Evolutionary conservation across 352 stramenopile species (phyloP), one percentile per base, ranked within the genome.

Genomic region (Elongisporangium prolatum): DNA sequence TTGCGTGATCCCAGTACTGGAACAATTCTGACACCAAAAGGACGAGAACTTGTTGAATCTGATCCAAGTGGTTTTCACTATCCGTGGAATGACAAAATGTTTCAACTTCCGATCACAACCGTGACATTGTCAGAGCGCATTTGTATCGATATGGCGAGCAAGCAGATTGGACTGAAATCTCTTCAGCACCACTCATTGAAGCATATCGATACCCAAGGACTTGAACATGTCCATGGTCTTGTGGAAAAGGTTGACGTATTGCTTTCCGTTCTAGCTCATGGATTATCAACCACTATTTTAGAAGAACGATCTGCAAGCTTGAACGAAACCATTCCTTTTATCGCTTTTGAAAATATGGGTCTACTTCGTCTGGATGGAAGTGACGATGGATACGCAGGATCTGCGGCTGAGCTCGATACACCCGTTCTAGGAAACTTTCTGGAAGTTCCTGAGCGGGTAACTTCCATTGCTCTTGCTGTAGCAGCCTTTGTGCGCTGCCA

Each of bases 371-470:
- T 78, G 2, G 68, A 81, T 59, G 73, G 71, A 21, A 72, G 77
- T 20, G 84, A 95, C 22, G 75, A 86, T 48, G 74, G 78, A 47
- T 97, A 95, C 57, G 84, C 86, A 4, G 88, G 88, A 20, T 89
- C 79, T 56, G 72, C 86, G 1, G 77, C 84, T 3, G 83, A 93
- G 50, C 63, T 80, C 7, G 80, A 82, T 48, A 67, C 76, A 6
- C 84, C 86, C 20, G 68, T 77, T 3, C 68, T 95, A 3, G 84
- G 78, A 17, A 95, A 92, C 40, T 90, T 95, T 37, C 57, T 97
- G 10, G 82, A 95, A 52, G 85, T 97, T 13, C 88, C 88, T 2
- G 83, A 94, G 56, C 73, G 74, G 8, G 84, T 97, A 9, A 78
- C 63, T 8, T 92, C 86, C 16, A 80, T 95, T 28, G 68, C 75